Evolutionary conservation across 2,329 filamentous ascomycete genomes (phyloP).

Genomic region (Penicillium sp.): DNA sequence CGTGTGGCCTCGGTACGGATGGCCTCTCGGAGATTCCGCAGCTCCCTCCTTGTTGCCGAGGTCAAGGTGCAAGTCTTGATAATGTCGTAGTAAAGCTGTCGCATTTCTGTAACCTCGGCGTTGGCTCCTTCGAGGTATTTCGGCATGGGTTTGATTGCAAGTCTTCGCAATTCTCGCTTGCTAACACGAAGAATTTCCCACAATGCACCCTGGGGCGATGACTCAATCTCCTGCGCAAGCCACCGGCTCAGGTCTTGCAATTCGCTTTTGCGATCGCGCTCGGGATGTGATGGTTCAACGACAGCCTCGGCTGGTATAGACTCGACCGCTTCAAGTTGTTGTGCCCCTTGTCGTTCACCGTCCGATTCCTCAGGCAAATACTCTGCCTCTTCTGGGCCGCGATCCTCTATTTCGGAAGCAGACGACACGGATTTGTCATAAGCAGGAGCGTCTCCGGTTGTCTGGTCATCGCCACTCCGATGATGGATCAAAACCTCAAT

Average conservation of each 20-base stretch:
- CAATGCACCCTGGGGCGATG: neutral
- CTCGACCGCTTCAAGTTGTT: neutral
- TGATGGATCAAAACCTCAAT: neutral
- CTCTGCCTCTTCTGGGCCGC: neutral
- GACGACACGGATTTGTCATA: neutral
- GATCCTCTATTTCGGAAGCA: neutral
- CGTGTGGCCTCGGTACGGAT: constrained; percentile 10
- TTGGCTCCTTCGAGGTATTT: constrained; percentile 2
- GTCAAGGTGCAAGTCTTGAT: neutral
- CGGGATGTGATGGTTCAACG: neutral
- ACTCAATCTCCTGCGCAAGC: constrained; percentile 11
- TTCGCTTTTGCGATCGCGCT: neutral
- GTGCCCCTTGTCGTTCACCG: neutral
- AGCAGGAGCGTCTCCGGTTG: neutral
- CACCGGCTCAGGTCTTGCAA: constrained; percentile 6
- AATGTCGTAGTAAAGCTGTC: constrained; percentile 12
- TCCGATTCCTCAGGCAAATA: neutral
- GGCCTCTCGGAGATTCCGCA: constrained; percentile 11
- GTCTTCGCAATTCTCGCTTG: neutral
- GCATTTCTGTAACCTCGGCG: constrained; percentile 6
- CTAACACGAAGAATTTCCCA: constrained; percentile 7
- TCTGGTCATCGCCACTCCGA: neutral
- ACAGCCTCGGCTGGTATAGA: neutral
- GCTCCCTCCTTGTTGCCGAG: neutral
- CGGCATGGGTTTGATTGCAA: constrained; percentile 5